Percentiles rank a stretch among this genome's conserved stretches.
These are phyloP conservation scores for Hyaloscypha variabilis DNA, from an alignment of 495 filamentous ascomycete genomes.

Conservation along the genomic window DNA sequence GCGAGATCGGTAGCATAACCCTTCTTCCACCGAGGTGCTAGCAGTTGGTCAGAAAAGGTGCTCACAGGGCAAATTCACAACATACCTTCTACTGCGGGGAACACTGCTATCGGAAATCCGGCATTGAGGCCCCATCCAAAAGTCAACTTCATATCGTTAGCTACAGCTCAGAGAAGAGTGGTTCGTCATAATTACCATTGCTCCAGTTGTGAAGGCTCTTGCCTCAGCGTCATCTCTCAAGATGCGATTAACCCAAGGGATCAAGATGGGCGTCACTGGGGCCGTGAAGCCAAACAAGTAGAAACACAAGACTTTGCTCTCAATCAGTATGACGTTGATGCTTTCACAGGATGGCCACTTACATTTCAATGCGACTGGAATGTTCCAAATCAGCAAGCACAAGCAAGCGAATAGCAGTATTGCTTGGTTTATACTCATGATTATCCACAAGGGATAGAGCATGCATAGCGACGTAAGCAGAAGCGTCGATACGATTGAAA, in stretches of 20 bases:
- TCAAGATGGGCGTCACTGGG: conserved; percentile 22
- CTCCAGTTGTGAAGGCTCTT: conserved; percentile 48
- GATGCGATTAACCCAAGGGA: conserved; percentile 53
- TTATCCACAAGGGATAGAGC: conserved; percentile 13
- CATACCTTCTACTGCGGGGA: conserved; percentile 46
- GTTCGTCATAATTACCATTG: conserved; percentile 38
- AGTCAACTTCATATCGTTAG: conserved; percentile 38
- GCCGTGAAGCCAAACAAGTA: conserved; percentile 22
- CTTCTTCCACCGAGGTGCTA: conserved; percentile 44
- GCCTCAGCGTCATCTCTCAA: conserved; percentile 55
- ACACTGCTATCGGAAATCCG: conserved; percentile 44
- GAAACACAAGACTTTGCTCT: conserved; percentile 15
- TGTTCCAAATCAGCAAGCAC: conserved; percentile 44
- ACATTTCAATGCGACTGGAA: conserved; percentile 40
- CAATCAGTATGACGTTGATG: not conserved
- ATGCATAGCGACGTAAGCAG: conserved; percentile 24
- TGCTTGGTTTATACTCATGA: conserved; percentile 27
- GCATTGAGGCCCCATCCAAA: conserved; percentile 34
- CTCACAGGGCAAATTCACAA: not conserved
- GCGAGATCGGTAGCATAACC: conserved; percentile 47
- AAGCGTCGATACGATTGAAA: conserved; percentile 8
- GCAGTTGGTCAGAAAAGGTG: not conserved
- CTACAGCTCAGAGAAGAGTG: not conserved
- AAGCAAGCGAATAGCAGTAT: conserved; percentile 23
- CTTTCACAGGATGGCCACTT: not conserved